Base-by-base conservation (phyloP, 2,329 filamentous ascomycete species). In the Claviceps sorghi region DNA sequence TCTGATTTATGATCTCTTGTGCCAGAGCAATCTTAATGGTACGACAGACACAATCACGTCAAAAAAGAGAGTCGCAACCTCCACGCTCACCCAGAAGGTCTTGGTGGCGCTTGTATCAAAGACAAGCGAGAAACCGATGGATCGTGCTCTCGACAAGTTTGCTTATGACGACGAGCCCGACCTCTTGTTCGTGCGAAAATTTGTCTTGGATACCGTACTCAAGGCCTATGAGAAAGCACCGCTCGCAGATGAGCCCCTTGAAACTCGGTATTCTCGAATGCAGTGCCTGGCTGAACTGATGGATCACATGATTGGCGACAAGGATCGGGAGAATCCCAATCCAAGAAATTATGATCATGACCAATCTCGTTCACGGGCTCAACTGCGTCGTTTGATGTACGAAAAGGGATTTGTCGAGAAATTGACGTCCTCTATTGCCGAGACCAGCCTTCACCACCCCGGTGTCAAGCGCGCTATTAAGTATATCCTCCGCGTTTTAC, bases 321-420 rank as follows among this genome's bases (percentile, higher is more conserved):
- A 85, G 64, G 80, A 88, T 15, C 85, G 79, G 60, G 76, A 79
- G 17, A 69, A 69, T 57, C 70, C 69, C 55, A 68, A 67, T 41
- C 55, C 59, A n/a, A 55, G 72, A 65, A 55, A 66, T 60, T 57
- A 71, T 51, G 61, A 75, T 58, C 64, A 65, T 48, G 57, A 65
- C 50, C 62, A 71, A 45, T 64, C 66, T 26, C 72, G 75, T 44
- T 90, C 89, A 8, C 85, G 90, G 57, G 83, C 85, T 60, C 89
- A 95, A 62, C 78, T 98, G 59, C 84, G 88, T 36, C 88, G 89
- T 58, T 82, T 96, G 55, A 98, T 98, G 93, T 97, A 95, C 61
- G 93, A 98, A 69, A 98, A 97, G 71, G 89, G 94, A 52, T 95
- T 93, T 65, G 83, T 97, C 55, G 80, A 86, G 26, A 86, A 91